Evolutionary conservation across 2,329 filamentous ascomycete species (phyloP).

Genomic region (Hypoxylon sp.): DNA sequence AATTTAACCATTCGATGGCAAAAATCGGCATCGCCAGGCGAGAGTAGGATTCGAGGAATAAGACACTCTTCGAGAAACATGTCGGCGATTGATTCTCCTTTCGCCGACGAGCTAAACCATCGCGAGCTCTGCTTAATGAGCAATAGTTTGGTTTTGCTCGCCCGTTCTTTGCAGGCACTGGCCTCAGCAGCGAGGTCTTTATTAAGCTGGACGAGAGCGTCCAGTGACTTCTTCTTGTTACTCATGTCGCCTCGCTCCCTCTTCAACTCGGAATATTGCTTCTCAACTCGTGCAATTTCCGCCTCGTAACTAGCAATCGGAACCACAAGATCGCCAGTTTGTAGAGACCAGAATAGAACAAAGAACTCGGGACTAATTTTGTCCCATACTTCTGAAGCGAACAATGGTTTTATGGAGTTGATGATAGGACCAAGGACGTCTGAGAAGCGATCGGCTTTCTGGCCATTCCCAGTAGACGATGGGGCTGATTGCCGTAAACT

Average conservation of each 20-base stretch:
- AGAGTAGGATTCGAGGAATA: slow-evolving; percentile 86
- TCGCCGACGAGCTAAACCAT: slow-evolving; percentile 79
- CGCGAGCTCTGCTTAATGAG: slow-evolving; percentile 74
- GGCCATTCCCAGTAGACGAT: slow-evolving; percentile 49
- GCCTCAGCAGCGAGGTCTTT: slow-evolving; percentile 79
- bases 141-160: slow-evolving; percentile 74
- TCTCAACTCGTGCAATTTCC: slow-evolving; percentile 76
- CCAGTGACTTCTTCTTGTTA: slow-evolving; percentile 77
- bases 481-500: slow-evolving; percentile 39
- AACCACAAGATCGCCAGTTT: slow-evolving; percentile 82
- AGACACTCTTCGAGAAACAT: slow-evolving; percentile 90
- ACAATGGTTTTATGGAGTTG: slow-evolving; percentile 70
- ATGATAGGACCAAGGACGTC: slow-evolving; percentile 81
- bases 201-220: slow-evolving; percentile 74
- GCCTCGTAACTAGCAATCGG: slow-evolving; percentile 81
- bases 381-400: slow-evolving; percentile 73
- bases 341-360: slow-evolving; percentile 90
- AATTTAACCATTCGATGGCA: slow-evolving; percentile 87
- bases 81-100: slow-evolving; percentile 76
- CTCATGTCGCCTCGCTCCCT: slow-evolving; percentile 80
- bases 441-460: slow-evolving; percentile 66
- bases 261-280: slow-evolving; percentile 73
- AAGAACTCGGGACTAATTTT: slow-evolving; percentile 85
- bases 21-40: slow-evolving; percentile 88
- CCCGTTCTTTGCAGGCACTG: slow-evolving; percentile 74